Conservation (phyloP, 495 filamentous ascomycete species). For the Penicillium taxi region DNA sequence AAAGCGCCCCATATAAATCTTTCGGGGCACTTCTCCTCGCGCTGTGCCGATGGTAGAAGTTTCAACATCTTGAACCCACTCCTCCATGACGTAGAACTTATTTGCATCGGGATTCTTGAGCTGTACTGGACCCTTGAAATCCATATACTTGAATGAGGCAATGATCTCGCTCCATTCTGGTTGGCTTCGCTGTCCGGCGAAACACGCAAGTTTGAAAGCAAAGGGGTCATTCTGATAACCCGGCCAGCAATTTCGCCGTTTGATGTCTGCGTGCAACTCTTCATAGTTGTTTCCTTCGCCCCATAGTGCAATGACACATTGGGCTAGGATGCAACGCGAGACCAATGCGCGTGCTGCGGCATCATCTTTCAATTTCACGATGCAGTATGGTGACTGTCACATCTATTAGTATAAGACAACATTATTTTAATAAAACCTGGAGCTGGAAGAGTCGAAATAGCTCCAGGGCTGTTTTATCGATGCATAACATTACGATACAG, state of each 20-base stretch:
- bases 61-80: slow-evolving; percentile 51
- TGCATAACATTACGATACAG: too few relatives aligned
- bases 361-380: slow-evolving; percentile 60
- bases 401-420: too few relatives aligned
- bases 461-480: too few relatives aligned
- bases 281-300: slow-evolving; percentile 60
- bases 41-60: slow-evolving; percentile 12
- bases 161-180: slow-evolving; percentile 60
- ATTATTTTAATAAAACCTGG: too few relatives aligned
- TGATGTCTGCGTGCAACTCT: slow-evolving; percentile 59
- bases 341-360: slow-evolving; percentile 58
- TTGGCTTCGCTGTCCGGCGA: slow-evolving; percentile 56
- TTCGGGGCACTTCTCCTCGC: slow-evolving; percentile 41
- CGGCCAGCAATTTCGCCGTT: slow-evolving; percentile 54
- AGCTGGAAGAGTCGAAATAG: too few relatives aligned
- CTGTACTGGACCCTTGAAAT: slow-evolving; percentile 65
- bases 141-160: slow-evolving; percentile 70
- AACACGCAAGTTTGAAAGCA: slow-evolving; percentile 74
- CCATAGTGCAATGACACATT: slow-evolving; percentile 85
- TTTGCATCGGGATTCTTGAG: slow-evolving; percentile 63
- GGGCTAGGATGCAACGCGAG: slow-evolving; percentile 66
- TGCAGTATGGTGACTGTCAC: slow-evolving; percentile 87
- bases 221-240: slow-evolving; percentile 58
- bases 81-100: slow-evolving; percentile 73
- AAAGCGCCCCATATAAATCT: slow-evolving; percentile 63